Evolutionary conservation across 2,329 filamentous ascomycete species (phyloP), one percentile per base, ranked within the genome.

Genomic region (Metarhizium sp.): DNA sequence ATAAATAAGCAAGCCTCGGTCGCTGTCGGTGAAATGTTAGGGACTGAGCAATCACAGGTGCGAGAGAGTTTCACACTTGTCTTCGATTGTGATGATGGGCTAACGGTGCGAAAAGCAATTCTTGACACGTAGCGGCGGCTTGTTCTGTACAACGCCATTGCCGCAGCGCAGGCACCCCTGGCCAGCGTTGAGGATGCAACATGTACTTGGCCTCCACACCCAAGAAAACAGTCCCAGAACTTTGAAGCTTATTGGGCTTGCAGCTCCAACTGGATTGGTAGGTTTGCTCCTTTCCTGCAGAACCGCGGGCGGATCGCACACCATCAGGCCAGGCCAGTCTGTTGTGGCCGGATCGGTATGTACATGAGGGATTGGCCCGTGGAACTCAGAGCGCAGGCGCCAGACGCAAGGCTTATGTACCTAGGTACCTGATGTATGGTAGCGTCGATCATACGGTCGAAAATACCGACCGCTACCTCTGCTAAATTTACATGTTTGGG

Each of bases 21-120:
- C 40, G 43, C 6, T 18, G 54, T 56, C 54, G 54, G 54, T 45
- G 54, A 50, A 53, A 36, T 56, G 50, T 53, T 45, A 56, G 50
- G 45, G 46, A 52, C 34, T n/a, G 45, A 30, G 40, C 50, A 43
- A 43, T 20, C 18, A 18, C 18, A 25, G 25, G 25, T 25, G 25
- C 4, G 25, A 25, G 25, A 25, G 25, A 25, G 25, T 25, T 25
- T 25, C 25, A 25, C 3, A 25, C 25, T 25, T 25, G 25, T 25
- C 25, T 25, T 25, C 25, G 25, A 25, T 25, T 13, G 34, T 36
- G 34, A 36, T 36, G 34, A 11, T 36, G 43, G 20, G 20, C 43
- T 25, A 18, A 46, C 43, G n/a, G n/a, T 46, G 43, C 43, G 43
- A 46, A 18, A 25, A 46, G 43, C n/a, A 46, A 25, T 46, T 46